A percentile compares a stretch with the other conserved stretches of the same genome.
Conservation (phyloP, 768 basidiomycete genomes). For the Suillus tomentosus region DNA sequence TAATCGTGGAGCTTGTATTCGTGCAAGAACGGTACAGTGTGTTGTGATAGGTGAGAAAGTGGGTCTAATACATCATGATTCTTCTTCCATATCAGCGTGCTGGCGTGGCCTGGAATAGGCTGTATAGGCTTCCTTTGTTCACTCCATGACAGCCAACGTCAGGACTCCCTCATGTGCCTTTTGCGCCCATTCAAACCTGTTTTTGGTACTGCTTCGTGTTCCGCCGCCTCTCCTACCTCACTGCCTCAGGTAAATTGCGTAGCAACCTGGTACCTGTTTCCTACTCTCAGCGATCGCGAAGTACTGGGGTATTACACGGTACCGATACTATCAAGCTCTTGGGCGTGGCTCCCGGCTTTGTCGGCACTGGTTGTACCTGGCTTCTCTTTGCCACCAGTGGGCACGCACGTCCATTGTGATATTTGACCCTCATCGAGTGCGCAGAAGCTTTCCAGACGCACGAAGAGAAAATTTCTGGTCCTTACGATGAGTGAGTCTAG, state of each 20-base stretch:
- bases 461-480: too few relatives aligned
- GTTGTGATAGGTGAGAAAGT: background rate
- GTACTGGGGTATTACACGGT: conserved; percentile 31
- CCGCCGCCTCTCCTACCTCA: conserved; percentile 47
- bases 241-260: conserved; percentile 18
- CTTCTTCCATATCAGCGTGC: background rate
- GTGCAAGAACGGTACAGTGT: background rate
- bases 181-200: background rate
- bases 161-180: background rate
- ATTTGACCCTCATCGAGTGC: too few relatives aligned
- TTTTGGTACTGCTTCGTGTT: background rate
- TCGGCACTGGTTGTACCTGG: too few relatives aligned
- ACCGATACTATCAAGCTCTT: conserved; percentile 33
- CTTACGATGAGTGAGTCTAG: too few relatives aligned
- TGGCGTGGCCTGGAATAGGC: background rate
- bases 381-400: too few relatives aligned
- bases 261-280: background rate
- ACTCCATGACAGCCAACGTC: background rate
- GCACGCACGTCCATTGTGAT: too few relatives aligned
- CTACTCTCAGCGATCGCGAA: conserved; percentile 5
- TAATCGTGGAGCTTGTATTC: background rate
- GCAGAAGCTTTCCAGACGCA: too few relatives aligned
- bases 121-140: background rate
- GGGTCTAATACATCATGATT: background rate
- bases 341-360: conserved; percentile 7